Conservation (phyloP, 768 basidiomycete genomes). For the Lepiota venenata region DNA sequence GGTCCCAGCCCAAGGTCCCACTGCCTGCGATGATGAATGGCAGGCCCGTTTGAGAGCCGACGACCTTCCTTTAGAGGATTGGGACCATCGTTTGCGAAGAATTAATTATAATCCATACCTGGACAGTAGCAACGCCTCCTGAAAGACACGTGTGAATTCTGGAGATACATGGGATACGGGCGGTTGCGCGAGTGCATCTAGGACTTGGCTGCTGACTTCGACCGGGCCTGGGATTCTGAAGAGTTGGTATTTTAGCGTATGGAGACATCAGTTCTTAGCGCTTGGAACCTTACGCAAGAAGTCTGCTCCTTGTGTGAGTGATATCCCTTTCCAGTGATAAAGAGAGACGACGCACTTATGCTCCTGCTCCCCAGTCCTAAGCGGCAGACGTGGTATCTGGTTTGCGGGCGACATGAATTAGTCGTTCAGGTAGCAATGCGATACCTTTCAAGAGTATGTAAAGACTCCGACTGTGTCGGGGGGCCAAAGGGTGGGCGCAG, state of each 20-base stretch:
- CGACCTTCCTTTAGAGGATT: slow-evolving; percentile 47
- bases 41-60: slow-evolving; percentile 64
- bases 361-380: not conserved
- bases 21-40: slow-evolving; percentile 85
- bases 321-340: not conserved
- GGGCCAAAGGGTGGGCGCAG: not conserved
- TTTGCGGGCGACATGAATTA: not conserved
- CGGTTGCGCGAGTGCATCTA: slow-evolving; percentile 79
- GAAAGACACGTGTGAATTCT: slow-evolving; percentile 77
- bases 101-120: slow-evolving; percentile 33
- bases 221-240: slow-evolving; percentile 51
- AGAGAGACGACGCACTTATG: slow-evolving; percentile 5
- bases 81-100: not conserved
- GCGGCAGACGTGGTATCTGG: not conserved
- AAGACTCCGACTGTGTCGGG: not conserved
- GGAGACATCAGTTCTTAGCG: not conserved
- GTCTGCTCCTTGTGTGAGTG: slow-evolving; percentile 1
- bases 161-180: slow-evolving; percentile 80
- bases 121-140: slow-evolving; percentile 74
- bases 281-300: slow-evolving; percentile 2
- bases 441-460: too few species aligned
- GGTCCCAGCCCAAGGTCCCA: slow-evolving; percentile 92
- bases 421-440: not conserved
- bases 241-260: not conserved
- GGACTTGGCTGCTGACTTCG: slow-evolving; percentile 55